These are phyloP conservation scores for Pelargonium citronellum DNA, from an alignment of 441 rosid genomes.

Conservation along the genomic window DNA sequence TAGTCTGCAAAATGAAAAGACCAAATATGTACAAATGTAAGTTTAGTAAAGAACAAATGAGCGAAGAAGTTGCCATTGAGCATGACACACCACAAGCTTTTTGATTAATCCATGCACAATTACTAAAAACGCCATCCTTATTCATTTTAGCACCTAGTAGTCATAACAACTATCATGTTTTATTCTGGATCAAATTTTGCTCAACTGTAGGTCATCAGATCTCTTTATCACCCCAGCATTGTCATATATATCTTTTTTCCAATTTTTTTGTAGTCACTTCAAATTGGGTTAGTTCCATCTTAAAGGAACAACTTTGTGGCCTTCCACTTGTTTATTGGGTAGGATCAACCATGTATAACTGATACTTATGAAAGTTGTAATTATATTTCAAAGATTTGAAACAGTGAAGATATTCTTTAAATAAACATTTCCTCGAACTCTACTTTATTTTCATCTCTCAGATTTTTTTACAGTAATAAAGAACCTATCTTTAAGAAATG, in stretches of 20 bases:
- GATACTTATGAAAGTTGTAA: neutral
- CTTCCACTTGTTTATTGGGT: neutral
- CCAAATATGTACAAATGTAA: conserved; percentile 6
- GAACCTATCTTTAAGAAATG: too few relatives aligned
- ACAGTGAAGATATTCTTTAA: neutral
- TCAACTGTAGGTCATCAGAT: neutral
- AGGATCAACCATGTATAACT: neutral
- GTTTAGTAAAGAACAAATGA: conserved; percentile 14
- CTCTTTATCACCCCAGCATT: neutral
- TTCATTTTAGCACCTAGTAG: neutral
- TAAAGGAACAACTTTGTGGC: neutral
- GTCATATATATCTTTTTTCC: neutral
- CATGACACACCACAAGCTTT: conserved; percentile 9
- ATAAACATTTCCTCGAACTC: neutral
- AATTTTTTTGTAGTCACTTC: neutral
- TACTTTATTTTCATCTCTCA: neutral
- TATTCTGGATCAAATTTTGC: neutral
- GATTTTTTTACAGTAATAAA: neutral
- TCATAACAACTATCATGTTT: neutral
- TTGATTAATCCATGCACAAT: neutral
- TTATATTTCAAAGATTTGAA: neutral
- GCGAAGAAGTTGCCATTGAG: conserved; percentile 7
- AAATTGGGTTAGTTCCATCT: conserved; percentile 1
- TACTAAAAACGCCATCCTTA: conserved; percentile 2
- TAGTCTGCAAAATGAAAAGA: conserved; percentile 43